A percentile compares a stretch with the other conserved stretches of the same genome.
Evolutionary conservation across 305 asterid genomes (phyloP).

Genomic region (Coffea humblotiana): DNA sequence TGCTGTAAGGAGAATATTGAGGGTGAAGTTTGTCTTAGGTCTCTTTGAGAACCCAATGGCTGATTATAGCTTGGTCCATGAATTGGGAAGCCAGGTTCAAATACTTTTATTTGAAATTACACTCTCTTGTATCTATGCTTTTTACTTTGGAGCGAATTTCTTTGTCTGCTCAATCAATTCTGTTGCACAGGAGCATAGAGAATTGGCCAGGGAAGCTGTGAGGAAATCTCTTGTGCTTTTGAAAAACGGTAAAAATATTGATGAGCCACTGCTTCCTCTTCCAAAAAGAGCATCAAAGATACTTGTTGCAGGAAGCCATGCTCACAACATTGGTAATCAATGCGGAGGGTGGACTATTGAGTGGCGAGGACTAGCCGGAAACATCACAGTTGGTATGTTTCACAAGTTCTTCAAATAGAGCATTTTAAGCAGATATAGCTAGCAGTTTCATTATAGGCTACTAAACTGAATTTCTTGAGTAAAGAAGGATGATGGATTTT

Average conservation of each 20-base stretch:
- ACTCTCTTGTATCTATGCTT: background rate
- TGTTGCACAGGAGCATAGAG: slow-evolving; percentile 28
- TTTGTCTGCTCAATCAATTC: background rate
- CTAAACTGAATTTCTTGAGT: background rate
- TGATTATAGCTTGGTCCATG: slow-evolving; percentile 14
- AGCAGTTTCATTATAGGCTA: background rate
- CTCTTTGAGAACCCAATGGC: slow-evolving; percentile 20
- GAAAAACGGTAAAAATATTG: slow-evolving; percentile 30
- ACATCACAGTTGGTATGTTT: slow-evolving; percentile 36
- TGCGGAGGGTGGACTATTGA: slow-evolving; percentile 58
- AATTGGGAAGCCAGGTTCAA: slow-evolving; percentile 16
- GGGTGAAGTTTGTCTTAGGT: slow-evolving; percentile 15
- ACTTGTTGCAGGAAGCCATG: slow-evolving; percentile 49
- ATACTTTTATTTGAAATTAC: background rate
- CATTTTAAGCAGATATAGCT: background rate
- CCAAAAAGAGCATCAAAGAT: slow-evolving; percentile 29
- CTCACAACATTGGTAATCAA: slow-evolving; percentile 51
- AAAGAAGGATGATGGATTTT: background rate
- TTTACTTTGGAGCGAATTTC: background rate
- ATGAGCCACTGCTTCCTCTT: slow-evolving; percentile 32
- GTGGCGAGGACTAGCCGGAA: slow-evolving; percentile 41
- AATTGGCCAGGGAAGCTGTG: slow-evolving; percentile 40
- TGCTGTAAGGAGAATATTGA: slow-evolving; percentile 15
- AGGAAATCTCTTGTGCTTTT: slow-evolving; percentile 41
- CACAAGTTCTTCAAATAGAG: background rate